Evolutionary conservation across 306 rosid species (phyloP).

Genomic region (Potentilla sterilis): DNA sequence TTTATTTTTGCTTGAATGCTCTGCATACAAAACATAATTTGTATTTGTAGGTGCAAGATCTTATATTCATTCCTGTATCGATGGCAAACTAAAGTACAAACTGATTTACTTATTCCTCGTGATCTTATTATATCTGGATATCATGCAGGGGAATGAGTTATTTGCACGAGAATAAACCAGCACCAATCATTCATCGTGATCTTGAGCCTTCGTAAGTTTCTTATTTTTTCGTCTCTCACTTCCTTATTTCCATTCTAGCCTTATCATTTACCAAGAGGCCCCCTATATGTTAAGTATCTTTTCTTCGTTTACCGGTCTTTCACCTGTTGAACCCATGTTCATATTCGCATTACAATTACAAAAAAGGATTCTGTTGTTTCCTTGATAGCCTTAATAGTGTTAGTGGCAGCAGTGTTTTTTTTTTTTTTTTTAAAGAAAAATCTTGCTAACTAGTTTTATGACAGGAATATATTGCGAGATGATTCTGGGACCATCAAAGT

Average conservation of each 20-base stretch:
- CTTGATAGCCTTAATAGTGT: slow-evolving; percentile 23
- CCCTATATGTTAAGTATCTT: not conserved
- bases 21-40: not conserved
- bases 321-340: not conserved
- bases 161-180: slow-evolving; percentile 93
- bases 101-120: not conserved
- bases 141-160: slow-evolving; percentile 87
- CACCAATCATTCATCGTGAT: slow-evolving; percentile 92
- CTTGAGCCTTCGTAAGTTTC: slow-evolving; percentile 93
- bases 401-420: slow-evolving; percentile 6
- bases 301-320: not conserved
- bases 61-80: not conserved
- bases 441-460: slow-evolving; percentile 48
- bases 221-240: not conserved
- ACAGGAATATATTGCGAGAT: slow-evolving; percentile 97
- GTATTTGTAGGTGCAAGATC: not conserved
- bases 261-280: not conserved
- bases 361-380: not conserved
- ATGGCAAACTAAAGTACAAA: not conserved
- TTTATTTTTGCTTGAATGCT: not conserved
- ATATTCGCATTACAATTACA: not conserved
- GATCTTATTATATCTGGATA: slow-evolving; percentile 23
- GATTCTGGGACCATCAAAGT: slow-evolving; percentile 92
- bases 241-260: not conserved
- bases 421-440: not conserved